These are phyloP conservation scores for Talaromyces stipitatus DNA, from an alignment of 495 filamentous ascomycete genomes.

Conservation along the genomic window DNA sequence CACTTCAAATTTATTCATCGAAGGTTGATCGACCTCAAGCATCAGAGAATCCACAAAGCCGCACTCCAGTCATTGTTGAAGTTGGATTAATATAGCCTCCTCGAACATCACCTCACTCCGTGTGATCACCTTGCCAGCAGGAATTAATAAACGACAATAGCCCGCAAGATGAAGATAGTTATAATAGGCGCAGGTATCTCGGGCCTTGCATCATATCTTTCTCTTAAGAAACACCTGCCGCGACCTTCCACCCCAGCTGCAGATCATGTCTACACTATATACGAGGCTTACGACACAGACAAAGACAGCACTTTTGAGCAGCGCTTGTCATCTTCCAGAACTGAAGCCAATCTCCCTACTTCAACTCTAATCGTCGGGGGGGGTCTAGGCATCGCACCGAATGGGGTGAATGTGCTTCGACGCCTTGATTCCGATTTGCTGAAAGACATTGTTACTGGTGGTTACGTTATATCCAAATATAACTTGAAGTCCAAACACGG, in stretches of 20 bases:
- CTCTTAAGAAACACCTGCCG: conserved; percentile 41
- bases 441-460: conserved; percentile 23
- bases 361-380: conserved; percentile 39
- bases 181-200: conserved; percentile 47
- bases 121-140: no score
- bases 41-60: no score
- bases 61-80: no score
- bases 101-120: no score
- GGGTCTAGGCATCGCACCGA: conserved; percentile 40
- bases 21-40: no score
- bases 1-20: no score
- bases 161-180: conserved; percentile 40
- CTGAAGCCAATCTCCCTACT: conserved; percentile 11
- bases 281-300: conserved; percentile 28
- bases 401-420: conserved; percentile 39
- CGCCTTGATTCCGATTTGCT: conserved; percentile 31
- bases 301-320: conserved; percentile 14
- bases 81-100: no score
- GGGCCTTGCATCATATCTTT: conserved; percentile 41
- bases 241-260: conserved; percentile 8
- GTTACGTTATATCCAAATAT: conserved; percentile 27
- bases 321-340: background rate
- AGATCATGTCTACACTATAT: conserved; percentile 26
- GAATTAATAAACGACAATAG: background rate
- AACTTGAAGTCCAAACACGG: conserved; percentile 32